phyloP scores from a whole-genome alignment of 257 asterid species.

The Solanum dulcamara region DNA sequence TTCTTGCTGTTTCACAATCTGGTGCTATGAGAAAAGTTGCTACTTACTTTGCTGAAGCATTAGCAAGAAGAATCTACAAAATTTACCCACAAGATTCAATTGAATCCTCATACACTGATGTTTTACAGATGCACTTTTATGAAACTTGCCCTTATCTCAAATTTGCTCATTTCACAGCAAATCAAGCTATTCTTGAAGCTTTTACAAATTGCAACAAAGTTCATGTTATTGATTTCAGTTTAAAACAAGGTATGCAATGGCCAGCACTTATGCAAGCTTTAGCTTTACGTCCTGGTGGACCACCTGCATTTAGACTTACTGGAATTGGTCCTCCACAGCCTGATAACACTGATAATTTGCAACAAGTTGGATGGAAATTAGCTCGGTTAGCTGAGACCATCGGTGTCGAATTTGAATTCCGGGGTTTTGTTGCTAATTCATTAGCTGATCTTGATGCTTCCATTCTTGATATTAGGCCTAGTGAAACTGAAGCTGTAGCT shows the following conservation, averaged over 20 bases:
- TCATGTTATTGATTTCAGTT: slow-evolving; percentile 63
- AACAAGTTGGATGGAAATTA: slow-evolving; percentile 75
- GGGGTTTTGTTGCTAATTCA: slow-evolving; percentile 63
- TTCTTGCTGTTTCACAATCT: slow-evolving; percentile 53
- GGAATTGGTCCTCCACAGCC: slow-evolving; percentile 82
- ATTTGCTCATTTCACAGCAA: slow-evolving; percentile 80
- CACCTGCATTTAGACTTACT: slow-evolving; percentile 55
- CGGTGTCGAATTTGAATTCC: slow-evolving; percentile 62
- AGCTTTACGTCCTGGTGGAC: slow-evolving; percentile 62
- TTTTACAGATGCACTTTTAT: slow-evolving; percentile 70
- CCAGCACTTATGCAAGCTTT: slow-evolving; percentile 74
- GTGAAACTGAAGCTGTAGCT: slow-evolving; percentile 48
- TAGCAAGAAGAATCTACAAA: slow-evolving; percentile 56
- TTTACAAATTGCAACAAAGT: slow-evolving; percentile 43
- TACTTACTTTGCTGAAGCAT: slow-evolving; percentile 59
- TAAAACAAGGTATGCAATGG: slow-evolving; percentile 87
- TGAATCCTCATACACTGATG: slow-evolving; percentile 47
- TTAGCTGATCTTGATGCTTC: slow-evolving; percentile 55
- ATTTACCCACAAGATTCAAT: slow-evolving; percentile 43
- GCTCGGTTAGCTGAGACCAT: slow-evolving; percentile 63
- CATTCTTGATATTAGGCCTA: slow-evolving; percentile 36
- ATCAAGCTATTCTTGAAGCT: slow-evolving; percentile 71
- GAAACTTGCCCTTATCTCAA: slow-evolving; percentile 67
- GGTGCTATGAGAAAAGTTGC: slow-evolving; percentile 89
- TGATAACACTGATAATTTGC: slow-evolving; percentile 57